phyloP scores from a whole-genome alignment of 2,329 filamentous ascomycete species.

The Fusarium subglutinans region DNA sequence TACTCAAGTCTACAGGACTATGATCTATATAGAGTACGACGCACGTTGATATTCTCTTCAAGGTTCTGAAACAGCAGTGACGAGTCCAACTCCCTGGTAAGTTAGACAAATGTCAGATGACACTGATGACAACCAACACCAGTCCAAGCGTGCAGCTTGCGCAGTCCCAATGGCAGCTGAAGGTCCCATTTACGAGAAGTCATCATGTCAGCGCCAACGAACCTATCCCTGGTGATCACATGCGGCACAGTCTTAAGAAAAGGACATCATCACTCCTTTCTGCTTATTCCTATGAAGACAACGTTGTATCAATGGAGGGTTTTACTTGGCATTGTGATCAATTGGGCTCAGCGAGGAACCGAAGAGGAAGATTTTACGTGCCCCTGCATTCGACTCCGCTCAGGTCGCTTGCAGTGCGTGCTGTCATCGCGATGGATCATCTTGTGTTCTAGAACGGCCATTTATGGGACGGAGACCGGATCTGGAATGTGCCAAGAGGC shows the following conservation, averaged over 20 bases:
- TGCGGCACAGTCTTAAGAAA: not conserved
- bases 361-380: not conserved
- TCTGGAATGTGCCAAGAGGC: not conserved
- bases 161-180: not conserved
- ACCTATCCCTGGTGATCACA: too few species aligned
- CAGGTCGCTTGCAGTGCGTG: not conserved
- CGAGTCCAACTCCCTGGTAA: not conserved
- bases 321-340: not conserved
- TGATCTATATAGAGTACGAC: not conserved
- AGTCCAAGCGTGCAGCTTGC: not conserved
- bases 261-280: not conserved
- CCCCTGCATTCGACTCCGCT: not conserved
- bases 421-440: not conserved
- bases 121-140: not conserved
- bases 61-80: not conserved
- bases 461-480: not conserved
- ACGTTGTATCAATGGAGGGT: not conserved
- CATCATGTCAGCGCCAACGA: not conserved
- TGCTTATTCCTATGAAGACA: not conserved
- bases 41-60: not conserved
- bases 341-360: not conserved
- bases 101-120: not conserved
- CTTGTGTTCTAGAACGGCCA: not conserved
- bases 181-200: not conserved
- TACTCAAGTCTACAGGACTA: rapidly evolving